Base-by-base conservation (phyloP, 345 rosid genomes). In the Dipteronia dyeriana region DNA sequence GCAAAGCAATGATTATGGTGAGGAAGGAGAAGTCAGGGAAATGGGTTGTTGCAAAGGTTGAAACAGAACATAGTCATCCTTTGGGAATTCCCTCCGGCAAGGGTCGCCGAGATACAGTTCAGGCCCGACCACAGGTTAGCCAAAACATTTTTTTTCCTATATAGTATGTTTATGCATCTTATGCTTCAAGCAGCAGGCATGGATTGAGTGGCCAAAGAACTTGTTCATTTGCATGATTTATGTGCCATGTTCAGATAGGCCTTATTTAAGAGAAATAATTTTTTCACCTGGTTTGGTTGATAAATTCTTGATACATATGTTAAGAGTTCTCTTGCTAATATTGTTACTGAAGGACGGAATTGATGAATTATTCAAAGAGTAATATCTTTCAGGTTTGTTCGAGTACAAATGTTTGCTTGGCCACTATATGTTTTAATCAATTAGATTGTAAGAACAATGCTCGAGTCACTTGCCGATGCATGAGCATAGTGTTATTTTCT, bases 1-100 rank as follows among this genome's bases (percentile, higher is more conserved):
- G 87, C 80, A 76, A 85, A 78, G 83, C 88, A 43, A 83, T 85
- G 79, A 74, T 81, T 53, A 80, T 82, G 78, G 89, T 84, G 75
- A 84, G 85, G 31, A 82, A 79, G 80, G 66, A 76, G 19, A 79
- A 70, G 22, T 86, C 86, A 7, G 87, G 86, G 29, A 86, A 82
- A 53, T 82, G 87, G 86, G 75, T 82, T 63, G 83, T 82, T 61
- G 76, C 82, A 39, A 80, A 82, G 65, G 75, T 84, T 77, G 85
- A 80, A 23, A 81, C 77, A 62, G 82, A 77, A 34, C 86, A 82
- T 60, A 75, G 82, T 78, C 85, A 77, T 73, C 51, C 86, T 14
- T 26, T 82, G 45, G 76, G 68, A 61, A 68, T 68, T 23, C 45
- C 56, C 29, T 20, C 63, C 7, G 57, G 49, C 57, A 75, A 75